These are phyloP conservation scores for Zychaea mexicana DNA, from an alignment of 371 early-diverging fungal species.

Conservation along the genomic window DNA sequence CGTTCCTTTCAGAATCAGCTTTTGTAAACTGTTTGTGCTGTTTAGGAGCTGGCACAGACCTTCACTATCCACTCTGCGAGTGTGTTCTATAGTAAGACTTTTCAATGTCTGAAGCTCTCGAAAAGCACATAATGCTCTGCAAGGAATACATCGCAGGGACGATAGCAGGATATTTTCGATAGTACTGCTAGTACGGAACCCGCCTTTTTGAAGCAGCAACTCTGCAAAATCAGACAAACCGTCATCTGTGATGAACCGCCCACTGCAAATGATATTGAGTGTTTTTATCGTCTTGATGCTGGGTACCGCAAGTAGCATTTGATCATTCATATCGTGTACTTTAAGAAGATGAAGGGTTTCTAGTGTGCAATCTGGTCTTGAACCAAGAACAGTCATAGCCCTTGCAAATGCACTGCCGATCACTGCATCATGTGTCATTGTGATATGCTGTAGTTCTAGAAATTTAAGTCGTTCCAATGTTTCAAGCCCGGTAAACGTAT, in stretches of 20 bases:
- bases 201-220: neutral
- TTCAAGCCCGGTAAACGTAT: neutral
- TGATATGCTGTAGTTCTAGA: neutral
- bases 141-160: neutral
- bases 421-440: neutral
- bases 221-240: neutral
- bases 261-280: neutral
- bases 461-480: neutral
- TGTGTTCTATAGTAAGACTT: neutral
- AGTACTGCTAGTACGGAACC: too few species aligned
- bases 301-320: neutral
- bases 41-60: neutral
- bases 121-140: neutral
- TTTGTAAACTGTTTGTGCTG: neutral
- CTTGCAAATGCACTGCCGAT: neutral
- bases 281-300: neutral
- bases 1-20: neutral
- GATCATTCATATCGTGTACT: neutral
- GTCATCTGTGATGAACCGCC: neutral
- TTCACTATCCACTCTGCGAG: neutral
- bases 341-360: neutral
- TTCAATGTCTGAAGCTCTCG: neutral
- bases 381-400: neutral
- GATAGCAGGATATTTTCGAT: neutral
- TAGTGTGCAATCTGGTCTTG: neutral